These are phyloP conservation scores for Roridomyces roridus DNA, from an alignment of 768 basidiomycete genomes.

Conservation along the genomic window DNA sequence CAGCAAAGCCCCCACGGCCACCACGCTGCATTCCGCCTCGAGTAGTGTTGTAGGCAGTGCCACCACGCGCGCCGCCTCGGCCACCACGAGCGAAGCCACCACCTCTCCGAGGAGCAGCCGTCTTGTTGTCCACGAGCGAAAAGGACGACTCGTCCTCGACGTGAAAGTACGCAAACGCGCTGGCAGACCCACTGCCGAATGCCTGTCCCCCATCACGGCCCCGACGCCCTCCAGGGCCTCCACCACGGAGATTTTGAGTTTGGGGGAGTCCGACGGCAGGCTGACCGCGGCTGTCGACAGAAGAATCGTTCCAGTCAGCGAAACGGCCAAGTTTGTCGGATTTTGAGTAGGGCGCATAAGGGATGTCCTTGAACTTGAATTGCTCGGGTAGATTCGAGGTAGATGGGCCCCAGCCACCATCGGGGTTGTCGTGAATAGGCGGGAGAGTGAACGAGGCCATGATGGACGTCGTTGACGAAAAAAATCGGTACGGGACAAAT, in stretches of 20 bases:
- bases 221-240: constrained; percentile 53
- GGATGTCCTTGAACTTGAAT: constrained; percentile 98
- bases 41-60: constrained; percentile 37
- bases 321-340: constrained; percentile 97
- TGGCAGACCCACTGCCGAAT: constrained; percentile 89
- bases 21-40: constrained; percentile 53
- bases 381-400: constrained; percentile 81
- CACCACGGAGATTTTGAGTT: constrained; percentile 55
- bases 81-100: constrained; percentile 64
- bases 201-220: constrained; percentile 82
- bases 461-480: constrained; percentile 17
- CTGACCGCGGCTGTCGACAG: constrained; percentile 65
- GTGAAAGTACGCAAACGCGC: constrained; percentile 96
- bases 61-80: constrained; percentile 58
- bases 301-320: constrained; percentile 94
- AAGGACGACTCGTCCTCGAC: constrained; percentile 98
- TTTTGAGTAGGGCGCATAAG: constrained; percentile 98
- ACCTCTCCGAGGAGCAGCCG: constrained; percentile 74
- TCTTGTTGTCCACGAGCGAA: constrained; percentile 93
- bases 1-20: constrained; percentile 53
- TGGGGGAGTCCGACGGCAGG: constrained; percentile 53
- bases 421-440: constrained; percentile 88
- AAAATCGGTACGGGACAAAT: constrained; percentile 4
- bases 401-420: constrained; percentile 93
- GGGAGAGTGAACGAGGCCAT: constrained; percentile 90